Conservation (phyloP, 179 eudicot species). For the Silene coronaria region DNA sequence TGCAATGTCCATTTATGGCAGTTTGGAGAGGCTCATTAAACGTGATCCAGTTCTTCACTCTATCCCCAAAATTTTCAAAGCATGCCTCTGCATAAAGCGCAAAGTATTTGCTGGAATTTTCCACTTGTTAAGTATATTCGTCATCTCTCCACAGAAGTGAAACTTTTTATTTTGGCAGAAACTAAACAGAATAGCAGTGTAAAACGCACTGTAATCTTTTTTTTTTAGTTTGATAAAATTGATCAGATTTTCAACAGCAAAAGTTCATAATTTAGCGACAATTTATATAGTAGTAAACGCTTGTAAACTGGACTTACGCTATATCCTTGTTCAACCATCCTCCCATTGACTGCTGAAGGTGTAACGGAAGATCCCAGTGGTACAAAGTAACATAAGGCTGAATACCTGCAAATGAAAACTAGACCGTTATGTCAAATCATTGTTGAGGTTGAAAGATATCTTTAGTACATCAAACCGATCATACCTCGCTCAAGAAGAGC, state of each 20-base stretch:
- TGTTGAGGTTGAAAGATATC: background rate
- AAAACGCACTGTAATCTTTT: background rate
- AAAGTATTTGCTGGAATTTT: conserved; percentile 68
- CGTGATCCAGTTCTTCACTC: conserved; percentile 83
- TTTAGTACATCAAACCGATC: conserved; percentile 7
- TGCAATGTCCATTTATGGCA: conserved; percentile 54
- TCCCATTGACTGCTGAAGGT: conserved; percentile 60
- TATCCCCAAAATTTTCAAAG: conserved; percentile 71
- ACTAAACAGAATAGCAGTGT: background rate
- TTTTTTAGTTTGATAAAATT: background rate
- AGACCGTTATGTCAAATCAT: conserved; percentile 2
- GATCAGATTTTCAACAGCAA: too few species aligned
- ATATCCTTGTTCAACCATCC: conserved; percentile 68
- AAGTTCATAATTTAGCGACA: background rate
- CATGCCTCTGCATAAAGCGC: conserved; percentile 77
- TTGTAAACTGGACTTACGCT: conserved; percentile 43
- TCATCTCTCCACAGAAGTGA: conserved; percentile 8
- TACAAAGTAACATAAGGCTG: conserved; percentile 71
- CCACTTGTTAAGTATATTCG: conserved; percentile 26
- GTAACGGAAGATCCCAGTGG: conserved; percentile 90
- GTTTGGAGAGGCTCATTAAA: conserved; percentile 83
- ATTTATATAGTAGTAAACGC: background rate
- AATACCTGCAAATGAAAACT: conserved; percentile 46
- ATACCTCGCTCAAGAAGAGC: conserved; percentile 65
- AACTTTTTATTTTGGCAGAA: conserved; percentile 21